Percentiles rank a stretch among this genome's conserved stretches.
Evolutionary conservation across 2,329 filamentous ascomycete genomes (phyloP).

Genomic region (Xylariomycetidae sp.): DNA sequence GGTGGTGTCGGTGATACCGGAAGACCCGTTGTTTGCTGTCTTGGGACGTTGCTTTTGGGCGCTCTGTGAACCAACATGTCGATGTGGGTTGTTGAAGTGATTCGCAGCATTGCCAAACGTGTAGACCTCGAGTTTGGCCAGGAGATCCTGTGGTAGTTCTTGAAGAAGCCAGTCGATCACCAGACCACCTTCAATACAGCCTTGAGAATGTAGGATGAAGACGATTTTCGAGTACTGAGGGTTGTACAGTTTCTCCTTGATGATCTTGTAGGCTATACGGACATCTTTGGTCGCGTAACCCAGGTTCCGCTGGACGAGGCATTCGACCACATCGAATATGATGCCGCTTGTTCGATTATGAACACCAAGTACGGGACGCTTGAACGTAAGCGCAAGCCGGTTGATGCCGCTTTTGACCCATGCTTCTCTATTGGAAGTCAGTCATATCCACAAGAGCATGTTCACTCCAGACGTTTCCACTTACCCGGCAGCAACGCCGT

Average conservation of each 20-base stretch:
- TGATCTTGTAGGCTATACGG: constrained; percentile 51
- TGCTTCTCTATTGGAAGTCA: constrained; percentile 37
- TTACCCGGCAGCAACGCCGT: constrained; percentile 61
- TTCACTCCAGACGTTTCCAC: constrained; percentile 13
- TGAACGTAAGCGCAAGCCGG: constrained; percentile 65
- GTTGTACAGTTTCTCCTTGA: constrained; percentile 60
- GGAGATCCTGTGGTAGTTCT: constrained; percentile 59
- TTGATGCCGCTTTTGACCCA: constrained; percentile 69
- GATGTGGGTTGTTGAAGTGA: constrained; percentile 73
- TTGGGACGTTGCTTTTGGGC: constrained; percentile 29
- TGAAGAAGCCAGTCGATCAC: constrained; percentile 72
- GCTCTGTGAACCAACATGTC: constrained; percentile 40
- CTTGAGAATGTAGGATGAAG: constrained; percentile 71
- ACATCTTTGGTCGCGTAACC: constrained; percentile 65
- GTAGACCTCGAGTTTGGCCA: constrained; percentile 67
- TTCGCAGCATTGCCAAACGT: constrained; percentile 76
- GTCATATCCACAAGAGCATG: background rate
- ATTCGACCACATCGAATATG: constrained; percentile 71
- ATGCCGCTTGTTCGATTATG: constrained; percentile 72
- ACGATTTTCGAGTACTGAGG: constrained; percentile 61
- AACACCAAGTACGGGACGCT: constrained; percentile 63
- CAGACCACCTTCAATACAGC: constrained; percentile 66
- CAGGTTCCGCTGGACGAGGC: constrained; percentile 69
- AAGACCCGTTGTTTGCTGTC: constrained; percentile 24
- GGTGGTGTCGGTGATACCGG: constrained; percentile 30